Base-by-base conservation (phyloP, 1,139 yeast species). In the Taphrina wiesneri region DNA sequence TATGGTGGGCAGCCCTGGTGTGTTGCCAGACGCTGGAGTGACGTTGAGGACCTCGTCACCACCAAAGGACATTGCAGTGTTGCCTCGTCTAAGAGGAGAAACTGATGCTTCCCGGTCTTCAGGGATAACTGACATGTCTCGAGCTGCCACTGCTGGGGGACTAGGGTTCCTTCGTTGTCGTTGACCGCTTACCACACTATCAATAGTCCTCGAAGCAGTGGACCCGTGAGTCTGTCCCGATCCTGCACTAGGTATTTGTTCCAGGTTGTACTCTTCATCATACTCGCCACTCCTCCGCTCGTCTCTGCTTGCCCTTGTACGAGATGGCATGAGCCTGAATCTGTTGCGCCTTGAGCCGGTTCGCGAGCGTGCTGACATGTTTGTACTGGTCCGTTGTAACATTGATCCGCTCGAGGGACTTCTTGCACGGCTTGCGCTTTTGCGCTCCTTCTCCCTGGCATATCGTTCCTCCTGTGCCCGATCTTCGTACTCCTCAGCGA, bases 401-500 rank as follows among this genome's bases (percentile, higher is more conserved):
- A 34, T 36, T 6, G 46, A 36, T 15, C 26, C 19, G 19, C 47
- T 36, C 3, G 51, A 41, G 19, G 63, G 63, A 26, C 47, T 41
- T 25, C 64, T 26, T 15, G 51, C 57, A 19, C 57, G 49, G 26
- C 57, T 49, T 7, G 47, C 51, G 13, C 57, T 49, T 51, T 51
- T 49, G 21, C 57, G 28, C 43, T 39, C 57, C 17, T 30, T 41
- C 7, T 49, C 64, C 2, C 43, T 28, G 23, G 52, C 64, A 32
- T 47, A 51, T 5, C 64, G 36, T 28, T 60, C 64, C 26, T 49
- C 47, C 17, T 17, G 57, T 11, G 64, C 57, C 17, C 64, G 36
- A 19, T 60, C 64, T 23, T 60, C 64, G 36, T 30, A 39, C 30
- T 60, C 64, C 21, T 51, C 64, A 5, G 64, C 64, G 26, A 60